Evolutionary conservation across 495 filamentous ascomycete species (phyloP), one percentile per base, ranked within the genome.

Genomic region (Staphylotrichum longicolle): DNA sequence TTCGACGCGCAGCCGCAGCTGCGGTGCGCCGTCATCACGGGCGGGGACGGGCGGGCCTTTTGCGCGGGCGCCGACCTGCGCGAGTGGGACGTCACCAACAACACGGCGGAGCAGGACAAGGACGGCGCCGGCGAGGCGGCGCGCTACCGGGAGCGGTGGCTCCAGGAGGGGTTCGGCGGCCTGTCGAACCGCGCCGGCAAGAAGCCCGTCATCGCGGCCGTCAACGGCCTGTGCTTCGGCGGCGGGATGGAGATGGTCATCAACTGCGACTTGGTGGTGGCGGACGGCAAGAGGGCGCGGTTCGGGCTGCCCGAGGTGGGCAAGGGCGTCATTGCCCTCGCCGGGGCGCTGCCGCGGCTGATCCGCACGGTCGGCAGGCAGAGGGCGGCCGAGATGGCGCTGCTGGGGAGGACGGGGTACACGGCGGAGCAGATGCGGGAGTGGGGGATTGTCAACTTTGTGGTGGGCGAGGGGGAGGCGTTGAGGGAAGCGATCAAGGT

Each of bases 371-470:
- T 90, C 32, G 88, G 89, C 5, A 66, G 82, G 48, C 88, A 86
- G 75, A 76, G 90, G 51, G 90, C 89, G 2, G 84, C 84, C 20
- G 89, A 93, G 75, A 80, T 94, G 63, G 88, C 85, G n/a, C 72
- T 94, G 37, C 84, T 85, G 39, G 90, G 89, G 3, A 74, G 87
- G 57, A 80, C 79, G 5, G 53, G 44, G 51, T 80, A 90, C 47
- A 68, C 66, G 2, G 88, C 89, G 4, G 66, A 66, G 37, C 83
- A 89, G 77, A 89, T 89, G 64, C 72, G 82, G 72, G 65, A 69
- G 55, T 94, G 88, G 88, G 88, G 89, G 40, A 58, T 96, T 39
- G 86, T 92, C 12, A 93, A 95, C 72, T 82, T 81, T 67, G 82
- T 94, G 44, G 83, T 87, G 32, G 72, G 62, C 35, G 78, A 77